phyloP scores from a whole-genome alignment of 305 asterid genomes.

The Ruellia speciosa region DNA sequence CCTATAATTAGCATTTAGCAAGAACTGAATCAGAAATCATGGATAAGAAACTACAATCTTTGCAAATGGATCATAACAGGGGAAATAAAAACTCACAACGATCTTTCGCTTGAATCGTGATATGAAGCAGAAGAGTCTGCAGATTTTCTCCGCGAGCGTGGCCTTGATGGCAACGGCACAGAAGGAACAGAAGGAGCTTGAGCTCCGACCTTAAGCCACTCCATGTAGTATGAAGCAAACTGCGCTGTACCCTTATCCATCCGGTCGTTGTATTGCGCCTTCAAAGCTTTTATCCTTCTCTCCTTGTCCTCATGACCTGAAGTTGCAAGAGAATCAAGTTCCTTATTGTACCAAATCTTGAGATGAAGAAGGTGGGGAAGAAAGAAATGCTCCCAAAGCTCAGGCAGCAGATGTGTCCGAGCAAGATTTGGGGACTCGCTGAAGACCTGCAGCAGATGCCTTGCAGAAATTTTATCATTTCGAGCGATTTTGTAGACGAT shows the following conservation, averaged over 20 bases:
- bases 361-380: slow-evolving; percentile 83
- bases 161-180: slow-evolving; percentile 48
- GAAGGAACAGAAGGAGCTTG: slow-evolving; percentile 60
- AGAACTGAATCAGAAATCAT: neutral
- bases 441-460: slow-evolving; percentile 54
- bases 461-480: slow-evolving; percentile 51
- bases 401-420: slow-evolving; percentile 58
- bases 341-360: slow-evolving; percentile 61
- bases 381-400: slow-evolving; percentile 74
- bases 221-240: slow-evolving; percentile 59
- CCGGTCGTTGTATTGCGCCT: slow-evolving; percentile 35
- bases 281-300: slow-evolving; percentile 37
- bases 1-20: slow-evolving; percentile 27
- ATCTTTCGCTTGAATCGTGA: slow-evolving; percentile 32
- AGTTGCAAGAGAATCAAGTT: slow-evolving; percentile 37
- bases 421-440: slow-evolving; percentile 53
- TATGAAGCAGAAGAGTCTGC: slow-evolving; percentile 36
- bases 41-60: slow-evolving; percentile 1
- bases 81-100: slow-evolving; percentile 42
- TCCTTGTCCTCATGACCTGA: slow-evolving; percentile 29
- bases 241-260: slow-evolving; percentile 62
- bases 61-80: neutral
- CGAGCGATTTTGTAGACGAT: slow-evolving; percentile 46
- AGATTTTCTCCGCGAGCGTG: slow-evolving; percentile 43
- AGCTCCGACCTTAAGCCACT: slow-evolving; percentile 71